phyloP scores from a whole-genome alignment of 257 asterid genomes.

The Nicotiana attenuata region DNA sequence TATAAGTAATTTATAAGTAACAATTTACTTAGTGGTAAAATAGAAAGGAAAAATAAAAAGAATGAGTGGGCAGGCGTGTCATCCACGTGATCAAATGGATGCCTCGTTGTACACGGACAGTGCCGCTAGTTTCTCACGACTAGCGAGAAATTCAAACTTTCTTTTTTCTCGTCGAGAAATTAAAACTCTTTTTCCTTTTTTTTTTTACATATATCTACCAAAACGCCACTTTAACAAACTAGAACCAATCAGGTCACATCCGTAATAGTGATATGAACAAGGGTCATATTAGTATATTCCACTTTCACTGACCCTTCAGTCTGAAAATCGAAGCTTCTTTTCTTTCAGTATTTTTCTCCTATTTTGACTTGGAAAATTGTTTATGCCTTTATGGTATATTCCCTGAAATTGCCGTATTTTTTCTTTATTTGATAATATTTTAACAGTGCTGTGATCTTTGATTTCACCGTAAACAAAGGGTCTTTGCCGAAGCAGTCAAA shows the following conservation, averaged over 20 bases:
- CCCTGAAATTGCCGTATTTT: background rate
- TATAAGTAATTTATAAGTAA: no score
- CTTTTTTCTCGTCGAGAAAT: no score
- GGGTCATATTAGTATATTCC: background rate
- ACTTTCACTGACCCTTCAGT: background rate
- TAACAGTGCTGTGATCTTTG: background rate
- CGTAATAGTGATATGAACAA: background rate
- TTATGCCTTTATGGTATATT: background rate
- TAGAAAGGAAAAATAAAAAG: background rate
- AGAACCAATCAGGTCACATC: background rate
- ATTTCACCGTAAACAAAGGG: background rate
- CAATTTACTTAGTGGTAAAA: no score
- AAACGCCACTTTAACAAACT: background rate
- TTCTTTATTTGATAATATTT: background rate
- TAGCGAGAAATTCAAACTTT: no score
- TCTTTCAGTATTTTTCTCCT: background rate
- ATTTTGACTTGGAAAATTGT: background rate
- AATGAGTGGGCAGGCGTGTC: background rate
- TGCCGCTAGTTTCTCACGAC: no score
- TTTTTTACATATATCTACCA: no score
- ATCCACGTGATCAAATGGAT: background rate
- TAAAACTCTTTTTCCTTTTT: no score
- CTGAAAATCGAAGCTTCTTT: slow-evolving; percentile 19
- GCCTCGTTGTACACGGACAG: background rate
- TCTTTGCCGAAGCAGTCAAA: background rate